Conservation (phyloP, 345 rosid genomes). For the Pseudoturritis turrita region DNA sequence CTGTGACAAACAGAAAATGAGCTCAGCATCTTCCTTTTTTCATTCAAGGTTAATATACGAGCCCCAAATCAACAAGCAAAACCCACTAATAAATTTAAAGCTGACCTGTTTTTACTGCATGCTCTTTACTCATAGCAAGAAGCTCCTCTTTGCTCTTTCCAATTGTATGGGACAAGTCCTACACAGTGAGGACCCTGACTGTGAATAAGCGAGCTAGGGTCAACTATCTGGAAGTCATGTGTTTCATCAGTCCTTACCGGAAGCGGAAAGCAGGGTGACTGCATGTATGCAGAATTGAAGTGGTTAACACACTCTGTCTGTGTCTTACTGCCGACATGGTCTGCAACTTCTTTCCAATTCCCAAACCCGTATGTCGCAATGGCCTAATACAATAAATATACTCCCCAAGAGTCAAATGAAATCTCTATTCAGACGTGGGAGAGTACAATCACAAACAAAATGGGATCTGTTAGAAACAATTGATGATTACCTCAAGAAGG, state of each 20-base stretch:
- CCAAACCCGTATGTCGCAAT: conserved; percentile 95
- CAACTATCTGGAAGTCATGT: not conserved
- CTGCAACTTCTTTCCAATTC: conserved; percentile 90
- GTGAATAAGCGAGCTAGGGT: not conserved
- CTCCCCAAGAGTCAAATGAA: conserved; percentile 29
- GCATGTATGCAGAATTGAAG: conserved; percentile 71
- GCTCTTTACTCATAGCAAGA: conserved; percentile 72
- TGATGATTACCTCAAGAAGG: conserved; percentile 73
- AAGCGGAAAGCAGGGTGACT: conserved; percentile 78
- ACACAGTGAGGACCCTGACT: conserved; percentile 13
- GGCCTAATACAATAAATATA: conserved; percentile 48
- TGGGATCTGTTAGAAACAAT: not conserved
- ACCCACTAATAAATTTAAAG: not conserved
- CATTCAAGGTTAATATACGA: not conserved
- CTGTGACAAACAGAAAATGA: conserved; percentile 36
- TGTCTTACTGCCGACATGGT: conserved; percentile 85
- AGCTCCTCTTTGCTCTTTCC: conserved; percentile 93
- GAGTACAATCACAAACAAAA: not conserved
- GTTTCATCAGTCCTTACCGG: conserved; percentile 54
- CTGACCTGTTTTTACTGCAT: conserved; percentile 56
- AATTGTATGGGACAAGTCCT: conserved; percentile 86
- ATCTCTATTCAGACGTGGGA: conserved; percentile 14
- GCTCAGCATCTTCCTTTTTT: not conserved
- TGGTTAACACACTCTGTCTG: conserved; percentile 68
- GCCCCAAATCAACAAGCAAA: not conserved